Conservation (phyloP, 257 asterid genomes). For the Nicotiana tabacum region DNA sequence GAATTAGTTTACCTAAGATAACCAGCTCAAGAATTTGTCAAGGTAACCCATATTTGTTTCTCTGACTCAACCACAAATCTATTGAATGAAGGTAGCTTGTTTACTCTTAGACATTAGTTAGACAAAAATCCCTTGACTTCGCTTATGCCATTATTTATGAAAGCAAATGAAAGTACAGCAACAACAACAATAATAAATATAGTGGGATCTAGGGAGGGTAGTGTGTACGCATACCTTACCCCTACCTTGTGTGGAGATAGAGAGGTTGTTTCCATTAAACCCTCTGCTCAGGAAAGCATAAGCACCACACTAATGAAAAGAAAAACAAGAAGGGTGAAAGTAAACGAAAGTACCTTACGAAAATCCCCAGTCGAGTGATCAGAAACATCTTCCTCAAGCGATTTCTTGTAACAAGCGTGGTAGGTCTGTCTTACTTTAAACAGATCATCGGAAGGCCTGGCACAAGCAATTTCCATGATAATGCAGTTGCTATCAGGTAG, state of each 20-base stretch:
- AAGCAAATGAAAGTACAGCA: not conserved
- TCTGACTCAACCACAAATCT: not conserved
- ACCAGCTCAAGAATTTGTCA: not conserved
- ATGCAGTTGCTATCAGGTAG: slow-evolving; percentile 44
- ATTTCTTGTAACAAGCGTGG: slow-evolving; percentile 60
- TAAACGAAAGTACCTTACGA: slow-evolving; percentile 48
- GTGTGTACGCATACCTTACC: too few relatives aligned
- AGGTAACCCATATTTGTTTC: not conserved
- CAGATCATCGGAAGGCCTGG: slow-evolving; percentile 59
- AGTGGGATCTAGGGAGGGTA: too few relatives aligned
- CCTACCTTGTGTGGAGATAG: too few relatives aligned
- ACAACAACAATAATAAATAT: too few relatives aligned
- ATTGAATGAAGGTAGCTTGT: not conserved
- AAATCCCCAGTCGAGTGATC: slow-evolving; percentile 66
- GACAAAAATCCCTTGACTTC: not conserved
- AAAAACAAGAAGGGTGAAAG: too few relatives aligned
- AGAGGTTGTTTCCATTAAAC: too few relatives aligned
- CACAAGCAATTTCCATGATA: slow-evolving; percentile 75
- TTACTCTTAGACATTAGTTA: not conserved
- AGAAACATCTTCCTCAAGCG: slow-evolving; percentile 88
- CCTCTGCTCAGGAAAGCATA: too few relatives aligned
- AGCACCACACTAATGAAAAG: too few relatives aligned
- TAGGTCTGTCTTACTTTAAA: slow-evolving; percentile 58
- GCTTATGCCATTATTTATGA: not conserved
- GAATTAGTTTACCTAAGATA: not conserved